Conservation (phyloP, 495 filamentous ascomycete genomes). For the Aspergillus heteromorphus region DNA sequence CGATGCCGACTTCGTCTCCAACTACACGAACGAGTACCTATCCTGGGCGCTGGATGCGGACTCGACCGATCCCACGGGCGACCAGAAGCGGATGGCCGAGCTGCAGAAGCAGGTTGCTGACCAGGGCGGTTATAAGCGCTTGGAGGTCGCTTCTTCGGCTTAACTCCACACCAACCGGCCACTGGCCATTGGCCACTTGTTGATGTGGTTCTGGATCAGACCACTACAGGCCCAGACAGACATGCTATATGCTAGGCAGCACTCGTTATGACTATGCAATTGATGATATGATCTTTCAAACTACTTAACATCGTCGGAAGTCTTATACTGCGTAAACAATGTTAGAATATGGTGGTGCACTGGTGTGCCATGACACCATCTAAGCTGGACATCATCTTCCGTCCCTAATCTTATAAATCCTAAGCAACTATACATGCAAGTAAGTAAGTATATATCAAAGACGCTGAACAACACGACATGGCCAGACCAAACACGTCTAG, state of each 20-base stretch:
- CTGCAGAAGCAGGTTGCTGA: conserved; percentile 53
- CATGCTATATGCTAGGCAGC: not conserved
- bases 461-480: too few relatives aligned
- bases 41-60: conserved; percentile 56
- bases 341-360: too few relatives aligned
- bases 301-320: not conserved
- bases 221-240: not conserved
- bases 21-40: conserved; percentile 64
- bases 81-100: conserved; percentile 61
- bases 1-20: conserved; percentile 50
- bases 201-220: not conserved
- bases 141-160: conserved; percentile 30
- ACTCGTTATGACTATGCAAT: not conserved
- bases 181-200: not conserved
- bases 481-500: too few relatives aligned
- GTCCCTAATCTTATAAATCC: too few relatives aligned
- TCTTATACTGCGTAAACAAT: not conserved
- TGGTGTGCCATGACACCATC: too few relatives aligned
- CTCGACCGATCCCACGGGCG: conserved; percentile 55
- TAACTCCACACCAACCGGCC: conserved; percentile 1
- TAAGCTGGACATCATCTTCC: too few relatives aligned
- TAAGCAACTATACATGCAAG: too few relatives aligned
- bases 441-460: too few relatives aligned
- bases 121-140: conserved; percentile 41
- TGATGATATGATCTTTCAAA: not conserved